Base-by-base conservation (phyloP, 2,329 filamentous ascomycete species). In the Colletotrichum sp. region DNA sequence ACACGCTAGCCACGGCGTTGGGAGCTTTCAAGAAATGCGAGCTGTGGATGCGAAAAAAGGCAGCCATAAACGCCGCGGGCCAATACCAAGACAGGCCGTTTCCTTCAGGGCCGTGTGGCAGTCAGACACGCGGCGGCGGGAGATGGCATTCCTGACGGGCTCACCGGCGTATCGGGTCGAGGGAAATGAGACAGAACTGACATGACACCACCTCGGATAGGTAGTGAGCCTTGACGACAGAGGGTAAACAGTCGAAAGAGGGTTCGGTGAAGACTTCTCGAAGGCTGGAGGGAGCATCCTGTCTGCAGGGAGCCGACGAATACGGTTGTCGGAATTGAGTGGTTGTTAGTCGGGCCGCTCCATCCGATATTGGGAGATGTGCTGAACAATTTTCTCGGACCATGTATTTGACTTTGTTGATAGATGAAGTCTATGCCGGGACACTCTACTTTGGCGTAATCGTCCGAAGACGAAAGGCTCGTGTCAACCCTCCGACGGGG, bases 201-300 rank as follows among this genome's bases (percentile, higher is more conserved):
- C 65, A 62, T 68, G 69, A 24, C 69, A 69, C 69, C 69, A 76
- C 26, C 63, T 76, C 30, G 49, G 68, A 64, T 24, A 52, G 34
- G 16, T 36, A 34, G n/a, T 32, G 16, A 55, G n/a, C 18, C 39
- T 39, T 55, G 60, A 32, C 12, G 15, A 66, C 59, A 15, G 30
- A 39, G 15, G n/a, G 44, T 13, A 24, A 30, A 32, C 24, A 18
- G 26, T 63, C 9, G 30, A 71, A 21, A 70, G 26, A 39, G 24
- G 26, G 39, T 49, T 24, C 30, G 5, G 69, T 28, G 26, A 21
- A 75, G 68, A 62, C 68, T 72, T 67, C 28, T 75, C 69, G 36
- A 75, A 67, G 72, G 55, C 21, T 67, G 30, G 18, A 73, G 39
- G 64, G 70, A 73, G 70, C 57, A 73, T 44, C 64, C 44, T 26